phyloP scores from a whole-genome alignment of 2,329 filamentous ascomycete genomes.

The Botrytis galanthina region DNA sequence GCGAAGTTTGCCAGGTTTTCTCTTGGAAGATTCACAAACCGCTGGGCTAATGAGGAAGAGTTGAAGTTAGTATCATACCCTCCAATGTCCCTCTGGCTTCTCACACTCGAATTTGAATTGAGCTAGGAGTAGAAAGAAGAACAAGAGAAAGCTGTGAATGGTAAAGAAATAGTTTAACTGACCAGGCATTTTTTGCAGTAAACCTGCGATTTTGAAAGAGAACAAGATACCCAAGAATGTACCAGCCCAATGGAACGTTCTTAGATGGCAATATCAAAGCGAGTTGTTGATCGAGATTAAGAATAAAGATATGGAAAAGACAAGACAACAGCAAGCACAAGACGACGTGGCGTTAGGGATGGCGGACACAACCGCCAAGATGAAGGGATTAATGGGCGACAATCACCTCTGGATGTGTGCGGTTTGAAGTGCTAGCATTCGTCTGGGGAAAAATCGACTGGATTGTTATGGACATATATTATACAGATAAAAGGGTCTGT shows the following conservation, averaged over 20 bases:
- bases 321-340: not conserved
- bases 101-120: not conserved
- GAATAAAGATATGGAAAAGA: not conserved
- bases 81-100: no score
- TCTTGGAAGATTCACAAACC: conserved; percentile 17
- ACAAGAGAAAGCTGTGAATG: not conserved
- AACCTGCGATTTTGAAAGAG: conserved; percentile 16
- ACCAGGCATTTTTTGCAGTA: not conserved
- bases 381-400: not conserved
- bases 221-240: conserved; percentile 18
- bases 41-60: conserved; percentile 19
- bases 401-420: conserved; percentile 14
- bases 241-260: conserved; percentile 16
- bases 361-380: not conserved
- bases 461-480: not conserved
- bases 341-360: not conserved
- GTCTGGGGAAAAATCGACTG: not conserved
- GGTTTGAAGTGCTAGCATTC: not conserved
- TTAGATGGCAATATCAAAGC: conserved; percentile 19
- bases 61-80: conserved; percentile 7
- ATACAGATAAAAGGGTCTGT: not conserved
- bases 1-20: conserved; percentile 15
- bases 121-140: no score
- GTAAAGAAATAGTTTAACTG: not conserved
- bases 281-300: conserved; percentile 17